These are phyloP conservation scores for Penicillium salamii DNA, from an alignment of 495 filamentous ascomycete genomes.

Conservation along the genomic window DNA sequence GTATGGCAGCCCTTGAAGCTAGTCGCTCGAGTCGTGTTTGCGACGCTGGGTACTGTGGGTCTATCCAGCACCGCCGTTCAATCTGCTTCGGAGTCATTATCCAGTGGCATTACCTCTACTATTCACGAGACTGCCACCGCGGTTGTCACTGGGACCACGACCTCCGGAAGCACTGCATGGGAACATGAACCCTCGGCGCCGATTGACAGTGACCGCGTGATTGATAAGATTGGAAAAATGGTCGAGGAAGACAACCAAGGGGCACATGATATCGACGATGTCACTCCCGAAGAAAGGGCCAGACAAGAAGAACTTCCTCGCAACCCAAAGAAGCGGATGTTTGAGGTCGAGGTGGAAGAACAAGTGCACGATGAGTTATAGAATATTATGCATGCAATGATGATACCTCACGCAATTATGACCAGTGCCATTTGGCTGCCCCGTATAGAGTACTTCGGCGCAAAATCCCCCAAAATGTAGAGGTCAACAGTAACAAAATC, in stretches of 20 bases:
- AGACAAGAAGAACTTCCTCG: constrained; percentile 47
- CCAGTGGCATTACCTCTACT: constrained; percentile 9
- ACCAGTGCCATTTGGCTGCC: neutral
- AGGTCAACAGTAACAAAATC: constrained; percentile 6
- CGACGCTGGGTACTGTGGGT: constrained; percentile 38
- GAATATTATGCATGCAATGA: constrained; percentile 1
- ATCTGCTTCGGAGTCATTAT: constrained; percentile 16
- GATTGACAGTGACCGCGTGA: constrained; percentile 39
- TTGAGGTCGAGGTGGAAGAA: constrained; percentile 52
- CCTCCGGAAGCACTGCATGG: constrained; percentile 13
- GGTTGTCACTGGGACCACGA: constrained; percentile 14
- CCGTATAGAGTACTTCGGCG: no score
- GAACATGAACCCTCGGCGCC: constrained; percentile 24
- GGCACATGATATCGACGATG: constrained; percentile 28
- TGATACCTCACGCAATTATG: neutral
- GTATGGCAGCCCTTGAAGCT: constrained; percentile 75
- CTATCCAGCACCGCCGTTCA: constrained; percentile 32
- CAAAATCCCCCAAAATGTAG: neutral
- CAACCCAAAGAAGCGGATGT: constrained; percentile 85
- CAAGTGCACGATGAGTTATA: constrained; percentile 55
- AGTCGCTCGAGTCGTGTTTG: constrained; percentile 48
- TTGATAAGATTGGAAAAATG: constrained; percentile 55
- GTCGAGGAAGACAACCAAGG: constrained; percentile 44
- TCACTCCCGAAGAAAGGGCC: constrained; percentile 38
- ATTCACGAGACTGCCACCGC: constrained; percentile 18